Percentiles rank a stretch among this genome's conserved stretches.
Conservation (phyloP, 2,329 filamentous ascomycete genomes). For the Aspergillus persii region DNA sequence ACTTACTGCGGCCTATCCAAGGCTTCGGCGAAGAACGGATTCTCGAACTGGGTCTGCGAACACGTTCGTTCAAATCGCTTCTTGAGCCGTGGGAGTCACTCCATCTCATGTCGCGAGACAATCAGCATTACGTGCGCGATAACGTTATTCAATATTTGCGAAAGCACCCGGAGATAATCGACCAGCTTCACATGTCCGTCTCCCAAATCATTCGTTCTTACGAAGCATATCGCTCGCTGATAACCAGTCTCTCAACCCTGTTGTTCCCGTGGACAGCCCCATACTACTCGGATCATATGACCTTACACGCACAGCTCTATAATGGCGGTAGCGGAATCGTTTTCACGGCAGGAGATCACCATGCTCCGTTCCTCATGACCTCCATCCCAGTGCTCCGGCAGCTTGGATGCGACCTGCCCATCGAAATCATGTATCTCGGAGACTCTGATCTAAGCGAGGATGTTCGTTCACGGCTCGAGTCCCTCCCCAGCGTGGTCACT, state of each 20-base stretch:
- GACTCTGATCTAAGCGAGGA: slow-evolving; percentile 46
- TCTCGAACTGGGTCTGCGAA: slow-evolving; percentile 40
- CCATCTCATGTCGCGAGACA: slow-evolving; percentile 22
- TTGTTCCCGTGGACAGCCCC: slow-evolving; percentile 34
- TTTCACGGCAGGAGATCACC: slow-evolving; percentile 45
- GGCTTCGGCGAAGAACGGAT: slow-evolving; percentile 40
- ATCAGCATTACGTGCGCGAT: slow-evolving; percentile 39
- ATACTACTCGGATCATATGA: slow-evolving; percentile 48
- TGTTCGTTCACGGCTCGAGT: slow-evolving; percentile 42
- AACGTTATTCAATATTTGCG: slow-evolving; percentile 42
- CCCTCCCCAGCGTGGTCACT: slow-evolving; percentile 44
- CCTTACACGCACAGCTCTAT: slow-evolving; percentile 43
- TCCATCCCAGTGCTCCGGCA: slow-evolving; percentile 34
- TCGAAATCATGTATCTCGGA: slow-evolving; percentile 32
- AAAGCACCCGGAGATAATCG: slow-evolving; percentile 20
- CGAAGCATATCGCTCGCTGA: slow-evolving; percentile 42
- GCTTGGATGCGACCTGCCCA: slow-evolving; percentile 16
- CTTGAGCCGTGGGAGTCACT: slow-evolving; percentile 38
- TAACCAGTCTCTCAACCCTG: slow-evolving; percentile 38
- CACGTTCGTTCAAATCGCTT: slow-evolving; percentile 40
- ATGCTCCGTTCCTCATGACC: slow-evolving; percentile 45
- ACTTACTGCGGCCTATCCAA: slow-evolving; percentile 38
- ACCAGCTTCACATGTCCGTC: slow-evolving; percentile 17
- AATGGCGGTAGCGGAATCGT: slow-evolving; percentile 45
- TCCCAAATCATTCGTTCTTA: slow-evolving; percentile 38